Conservation (phyloP, 116 monocot genomes). For the Posidonia oceanica region DNA sequence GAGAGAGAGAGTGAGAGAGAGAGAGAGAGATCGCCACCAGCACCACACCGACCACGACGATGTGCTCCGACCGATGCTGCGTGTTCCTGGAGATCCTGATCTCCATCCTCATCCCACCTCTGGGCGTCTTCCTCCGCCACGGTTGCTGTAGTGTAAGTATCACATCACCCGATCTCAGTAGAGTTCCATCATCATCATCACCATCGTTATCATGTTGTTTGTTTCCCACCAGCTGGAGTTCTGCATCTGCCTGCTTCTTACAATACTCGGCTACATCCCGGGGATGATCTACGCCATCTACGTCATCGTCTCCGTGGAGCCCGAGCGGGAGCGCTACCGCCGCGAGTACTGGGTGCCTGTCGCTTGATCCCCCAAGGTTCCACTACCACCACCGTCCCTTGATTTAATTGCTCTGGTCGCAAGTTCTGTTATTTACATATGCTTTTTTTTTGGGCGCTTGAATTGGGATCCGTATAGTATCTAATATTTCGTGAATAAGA, state of each 20-base stretch:
- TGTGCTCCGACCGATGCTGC: slow-evolving; percentile 22
- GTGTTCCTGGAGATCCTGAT: slow-evolving; percentile 33
- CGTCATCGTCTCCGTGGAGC: slow-evolving; percentile 28
- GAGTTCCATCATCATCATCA: background rate
- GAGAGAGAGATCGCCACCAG: no score
- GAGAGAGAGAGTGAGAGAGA: no score
- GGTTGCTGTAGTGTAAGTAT: slow-evolving; percentile 39
- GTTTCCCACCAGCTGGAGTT: slow-evolving; percentile 16
- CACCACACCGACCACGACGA: background rate
- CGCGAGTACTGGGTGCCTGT: slow-evolving; percentile 20
- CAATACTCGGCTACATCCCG: slow-evolving; percentile 41
- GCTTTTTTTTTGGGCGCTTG: no score
- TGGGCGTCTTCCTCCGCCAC: slow-evolving; percentile 39
- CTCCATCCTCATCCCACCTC: slow-evolving; percentile 35
- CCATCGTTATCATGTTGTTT: slow-evolving; percentile 1
- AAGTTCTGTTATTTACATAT: no score
- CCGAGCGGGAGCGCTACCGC: slow-evolving; percentile 11
- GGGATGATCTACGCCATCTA: slow-evolving; percentile 52
- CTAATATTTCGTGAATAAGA: no score
- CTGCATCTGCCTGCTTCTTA: slow-evolving; percentile 27
- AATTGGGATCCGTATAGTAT: no score
- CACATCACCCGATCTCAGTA: no score
- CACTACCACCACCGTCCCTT: background rate
- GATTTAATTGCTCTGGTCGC: background rate
- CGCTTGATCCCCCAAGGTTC: background rate